Base-by-base conservation (phyloP, 495 filamentous ascomycete species). In the Penicillium bovifimosum region DNA sequence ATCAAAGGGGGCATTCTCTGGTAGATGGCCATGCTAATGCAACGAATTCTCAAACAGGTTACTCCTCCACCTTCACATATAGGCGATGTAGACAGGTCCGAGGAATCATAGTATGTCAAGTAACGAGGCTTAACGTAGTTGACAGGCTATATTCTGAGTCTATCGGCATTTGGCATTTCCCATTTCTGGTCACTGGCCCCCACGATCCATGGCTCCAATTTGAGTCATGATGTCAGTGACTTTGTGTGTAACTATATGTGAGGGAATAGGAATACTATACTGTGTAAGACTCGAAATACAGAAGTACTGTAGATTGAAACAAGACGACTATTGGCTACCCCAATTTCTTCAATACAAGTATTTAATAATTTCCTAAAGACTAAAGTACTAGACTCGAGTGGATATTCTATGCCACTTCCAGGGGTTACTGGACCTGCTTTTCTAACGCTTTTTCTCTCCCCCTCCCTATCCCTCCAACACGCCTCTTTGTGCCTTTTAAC, bases 331-430 rank as follows among this genome's bases (percentile, higher is more conserved):
- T 33, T 50, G 47, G 44, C 11, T 11, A n/a, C 20, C 4, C 38
- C 36, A 41, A 50, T 33, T 7, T 13, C 9, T 28, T 20, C 14
- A 17, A 32, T 42, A 42, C 40, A 42, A 45, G 14, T 44, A 32
- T 16, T 40, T 24, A 17, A 40, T 16, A 18, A 5, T 39, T 39
- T 17, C 18, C 36, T 24, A 17, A 2, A 8, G 32, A 48, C 24
- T 50, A 41, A 42, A 51, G 43, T 52, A 50, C 41, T 60, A 49
- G 50, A 56, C 52, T 59, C 44, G 35, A 60, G 61, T 64, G 61
- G 61, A 56, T 52, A 58, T 56, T 60, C 54, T 53, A 60, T 62
- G 55, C 53, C 55, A 63, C 61, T 61, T 62, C 62, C 62, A 64
- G 62, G 62, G 61, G 61, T 47, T 18, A 35, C 45, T 31, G 24